Evolutionary conservation across 345 rosid species (phyloP), one percentile per base, ranked within the genome.

Genomic region (Salix koriyanagi): DNA sequence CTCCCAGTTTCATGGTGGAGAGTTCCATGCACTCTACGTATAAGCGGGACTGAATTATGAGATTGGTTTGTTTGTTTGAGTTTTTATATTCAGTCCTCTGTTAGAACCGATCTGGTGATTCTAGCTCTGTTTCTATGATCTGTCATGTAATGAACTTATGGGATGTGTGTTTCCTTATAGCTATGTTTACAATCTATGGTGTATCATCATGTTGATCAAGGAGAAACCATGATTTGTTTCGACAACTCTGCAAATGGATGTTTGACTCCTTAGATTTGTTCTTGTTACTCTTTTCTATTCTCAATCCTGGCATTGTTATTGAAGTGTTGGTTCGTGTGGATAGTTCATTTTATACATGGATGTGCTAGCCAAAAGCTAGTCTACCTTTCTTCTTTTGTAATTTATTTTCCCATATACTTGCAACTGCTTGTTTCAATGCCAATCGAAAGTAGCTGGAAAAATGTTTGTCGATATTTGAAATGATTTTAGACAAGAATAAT

Each of bases 31-130:
- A 9, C 72, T 71, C 76, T 79, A 13, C 77, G 62, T 79, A 7
- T 26, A 39, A 34, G 80, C 76, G 81, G 77, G 73, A 68, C 78
- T 67, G 78, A 68, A 76, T 60, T 68, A 39, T 76, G 73, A 67
- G 60, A 68, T 68, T 67, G 72, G 73, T 67, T 68, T 67, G 78
- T 75, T 74, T 65, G 84, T 69, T 68, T 26, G 72, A 58, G 54
- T 52, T 76, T 34, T 36, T 21, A 42, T 60, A 21, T 76, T 37
- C 12, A 75, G 65, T 50, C 46, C 6, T 56, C 54, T 32, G 39
- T 28, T 36, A 16, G 66, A 68, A 52, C 73, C 18, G 15, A 10
- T 54, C 28, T 0, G 21, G 32, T 76, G 65, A 76, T 76, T 76
- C 34, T 67, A 67, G 58, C 37, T 52, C 25, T 37, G 41, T 54